Evolutionary conservation across 495 filamentous ascomycete genomes (phyloP).

Genomic region (Lasiosphaeria miniovina): DNA sequence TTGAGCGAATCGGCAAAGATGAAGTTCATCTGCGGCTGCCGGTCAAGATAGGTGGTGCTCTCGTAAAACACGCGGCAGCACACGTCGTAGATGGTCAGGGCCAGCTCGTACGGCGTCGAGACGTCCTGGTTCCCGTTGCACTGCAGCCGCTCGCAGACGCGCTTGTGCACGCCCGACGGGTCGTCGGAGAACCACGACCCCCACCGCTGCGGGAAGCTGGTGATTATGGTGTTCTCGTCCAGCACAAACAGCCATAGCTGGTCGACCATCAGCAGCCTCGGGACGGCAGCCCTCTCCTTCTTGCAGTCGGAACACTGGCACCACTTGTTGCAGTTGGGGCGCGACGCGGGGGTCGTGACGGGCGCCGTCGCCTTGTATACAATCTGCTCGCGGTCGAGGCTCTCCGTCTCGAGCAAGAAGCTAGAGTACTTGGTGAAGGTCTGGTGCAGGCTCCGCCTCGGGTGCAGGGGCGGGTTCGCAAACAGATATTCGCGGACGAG

Average conservation of each 20-base stretch:
- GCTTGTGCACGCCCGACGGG: conserved; percentile 60
- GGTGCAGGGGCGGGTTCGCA: conserved; percentile 16
- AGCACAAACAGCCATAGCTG: conserved; percentile 74
- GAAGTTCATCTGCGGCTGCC: conserved; percentile 65
- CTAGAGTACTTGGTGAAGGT: conserved; percentile 15
- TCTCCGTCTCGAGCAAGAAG: conserved; percentile 14
- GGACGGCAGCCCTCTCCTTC: conserved; percentile 27
- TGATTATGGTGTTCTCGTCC: conserved; percentile 61
- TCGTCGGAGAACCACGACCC: conserved; percentile 54
- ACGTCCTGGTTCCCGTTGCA: conserved; percentile 51
- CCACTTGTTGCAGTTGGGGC: conserved; percentile 14
- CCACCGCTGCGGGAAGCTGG: conserved; percentile 65
- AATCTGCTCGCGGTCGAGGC: conserved; percentile 16
- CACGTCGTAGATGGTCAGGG: conserved; percentile 60
- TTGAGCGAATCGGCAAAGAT: conserved; percentile 51
- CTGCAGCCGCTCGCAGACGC: conserved; percentile 40
- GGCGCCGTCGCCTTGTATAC: conserved; percentile 16
- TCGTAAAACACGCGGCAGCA: conserved; percentile 64
- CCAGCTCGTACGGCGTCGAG: conserved; percentile 63
- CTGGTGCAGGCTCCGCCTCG: conserved; percentile 15
- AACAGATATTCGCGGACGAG: conserved; percentile 13
- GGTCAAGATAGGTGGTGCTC: conserved; percentile 53
- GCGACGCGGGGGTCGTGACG: conserved; percentile 3
- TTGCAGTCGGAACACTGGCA: conserved; percentile 17
- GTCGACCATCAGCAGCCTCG: conserved; percentile 71